These are phyloP conservation scores for Rhizopogon vinicolor DNA, from an alignment of 768 basidiomycete species.

Conservation along the genomic window DNA sequence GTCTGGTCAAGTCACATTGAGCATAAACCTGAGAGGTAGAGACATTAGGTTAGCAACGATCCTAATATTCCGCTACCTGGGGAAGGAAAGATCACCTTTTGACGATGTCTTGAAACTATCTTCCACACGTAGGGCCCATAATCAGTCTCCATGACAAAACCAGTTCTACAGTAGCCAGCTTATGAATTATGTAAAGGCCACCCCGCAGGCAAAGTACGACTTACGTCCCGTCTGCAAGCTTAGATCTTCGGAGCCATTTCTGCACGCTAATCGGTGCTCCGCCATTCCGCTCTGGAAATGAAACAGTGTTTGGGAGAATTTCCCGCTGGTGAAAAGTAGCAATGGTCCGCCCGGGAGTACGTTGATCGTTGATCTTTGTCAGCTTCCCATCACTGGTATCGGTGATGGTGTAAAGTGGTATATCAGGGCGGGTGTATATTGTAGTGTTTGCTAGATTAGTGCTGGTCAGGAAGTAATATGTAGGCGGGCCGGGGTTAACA, in stretches of 20 bases:
- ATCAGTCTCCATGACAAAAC: conserved; percentile 17
- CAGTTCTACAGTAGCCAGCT: conserved; percentile 4
- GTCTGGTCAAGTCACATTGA: conserved; percentile 16
- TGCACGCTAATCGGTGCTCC: conserved; percentile 12
- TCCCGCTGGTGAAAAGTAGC: conserved; percentile 23
- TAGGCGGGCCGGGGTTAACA: conserved; percentile 20
- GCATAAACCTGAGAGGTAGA: conserved; percentile 15
- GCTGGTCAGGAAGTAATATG: conserved; percentile 21
- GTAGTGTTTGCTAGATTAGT: conserved; percentile 12
- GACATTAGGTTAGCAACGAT: neutral
- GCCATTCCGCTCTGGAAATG: conserved; percentile 16
- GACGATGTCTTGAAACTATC: conserved; percentile 14
- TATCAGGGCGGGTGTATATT: conserved; percentile 12
- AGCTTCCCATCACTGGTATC: conserved; percentile 10
- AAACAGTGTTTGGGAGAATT: conserved; percentile 21
- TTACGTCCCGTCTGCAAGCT: conserved; percentile 18
- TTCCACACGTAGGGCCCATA: conserved; percentile 24
- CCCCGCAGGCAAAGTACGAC: neutral
- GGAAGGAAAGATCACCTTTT: conserved; percentile 11
- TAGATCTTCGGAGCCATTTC: conserved; percentile 24
- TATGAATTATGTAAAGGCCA: neutral
- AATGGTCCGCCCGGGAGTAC: conserved; percentile 8
- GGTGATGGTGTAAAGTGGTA: conserved; percentile 21
- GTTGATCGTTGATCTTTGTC: conserved; percentile 11
- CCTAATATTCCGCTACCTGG: neutral